Conservation (phyloP, 257 asterid species). For the Oldenlandia corymbosa region DNA sequence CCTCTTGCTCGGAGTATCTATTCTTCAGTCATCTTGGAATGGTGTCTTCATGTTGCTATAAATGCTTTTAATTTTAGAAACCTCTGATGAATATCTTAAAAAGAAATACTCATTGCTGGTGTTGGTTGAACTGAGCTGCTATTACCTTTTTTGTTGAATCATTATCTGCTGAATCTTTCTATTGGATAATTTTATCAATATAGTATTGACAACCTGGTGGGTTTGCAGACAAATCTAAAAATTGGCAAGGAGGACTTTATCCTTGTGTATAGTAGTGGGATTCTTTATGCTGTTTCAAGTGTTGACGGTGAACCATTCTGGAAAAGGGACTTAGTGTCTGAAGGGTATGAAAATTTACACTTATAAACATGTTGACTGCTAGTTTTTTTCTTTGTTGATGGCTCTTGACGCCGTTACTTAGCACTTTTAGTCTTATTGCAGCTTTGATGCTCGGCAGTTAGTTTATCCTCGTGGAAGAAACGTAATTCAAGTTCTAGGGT, state of each 20-base stretch:
- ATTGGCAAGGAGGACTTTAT: constrained; percentile 57
- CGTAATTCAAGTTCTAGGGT: constrained; percentile 58
- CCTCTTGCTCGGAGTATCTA: not conserved
- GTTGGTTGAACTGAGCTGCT: not conserved
- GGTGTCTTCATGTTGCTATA: constrained; percentile 1
- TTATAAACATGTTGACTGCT: constrained; percentile 2
- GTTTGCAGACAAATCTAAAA: constrained; percentile 59
- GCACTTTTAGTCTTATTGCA: constrained; percentile 33
- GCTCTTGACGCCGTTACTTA: not conserved
- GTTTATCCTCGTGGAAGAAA: constrained; percentile 66
- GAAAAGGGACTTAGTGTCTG: constrained; percentile 71
- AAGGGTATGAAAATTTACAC: constrained; percentile 47
- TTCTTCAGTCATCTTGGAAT: not conserved
- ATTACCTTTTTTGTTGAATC: constrained; percentile 4
- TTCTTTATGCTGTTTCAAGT: constrained; percentile 78
- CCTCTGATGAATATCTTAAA: not conserved
- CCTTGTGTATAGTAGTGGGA: constrained; percentile 71
- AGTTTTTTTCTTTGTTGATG: not conserved
- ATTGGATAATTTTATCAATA: not conserved
- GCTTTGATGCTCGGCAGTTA: constrained; percentile 56
- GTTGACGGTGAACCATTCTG: constrained; percentile 84
- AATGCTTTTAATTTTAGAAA: not conserved
- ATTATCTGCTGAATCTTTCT: no score
- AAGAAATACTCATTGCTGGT: not conserved
- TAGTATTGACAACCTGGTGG: constrained; percentile 22